Base-by-base conservation (phyloP, 2,329 filamentous ascomycete genomes). In the Hirsutella thompsonii region DNA sequence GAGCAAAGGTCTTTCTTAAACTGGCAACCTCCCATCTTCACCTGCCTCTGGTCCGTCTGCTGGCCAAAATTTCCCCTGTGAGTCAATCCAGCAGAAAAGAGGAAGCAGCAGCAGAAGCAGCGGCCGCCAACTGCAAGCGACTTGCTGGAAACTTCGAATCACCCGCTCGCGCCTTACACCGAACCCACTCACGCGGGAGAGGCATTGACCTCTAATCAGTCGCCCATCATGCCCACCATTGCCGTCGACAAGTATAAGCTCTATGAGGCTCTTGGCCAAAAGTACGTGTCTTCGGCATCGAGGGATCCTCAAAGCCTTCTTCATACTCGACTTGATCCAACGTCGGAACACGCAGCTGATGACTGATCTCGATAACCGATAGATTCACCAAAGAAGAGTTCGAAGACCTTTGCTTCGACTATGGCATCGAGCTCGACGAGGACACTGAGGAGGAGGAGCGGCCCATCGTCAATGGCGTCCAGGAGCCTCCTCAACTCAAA, bases 321-420 rank as follows among this genome's bases (percentile, higher is more conserved):
- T n/a, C 23, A 6, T 11, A 26, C 23, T 26, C 23, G 23, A 11
- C 23, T 26, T 11, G 23, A 11, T 6, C 6, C 23, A 11, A 26
- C 11, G 6, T 11, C 6, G 23, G 23, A n/a, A n/a, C 48, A 45
- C 47, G 43, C 48, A 44, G 40, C 44, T 40, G 45, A 45, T 47
- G 39, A 47, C 14, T 26, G 23, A 26, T 26, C 6, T 10, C 19
- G 5, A 36, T 40, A 42, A 56, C 49, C 45, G 36, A 42, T 45
- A 89, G 83, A 51, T 90, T 85, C 64, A 94, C 90, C 42, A 92
- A 86, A 48, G 79, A 94, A 55, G 86, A 94, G 57, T 98, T 98
- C 58, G 92, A 98, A 63, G 84, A 94, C 58, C 73, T 98, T 52
- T 96, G 92, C 66, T 98, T 98, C 74, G 90, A 98, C 56, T 98